These are phyloP conservation scores for Blastosporella zonata DNA, from an alignment of 1,284 basidiomycete species.

Conservation along the genomic window DNA sequence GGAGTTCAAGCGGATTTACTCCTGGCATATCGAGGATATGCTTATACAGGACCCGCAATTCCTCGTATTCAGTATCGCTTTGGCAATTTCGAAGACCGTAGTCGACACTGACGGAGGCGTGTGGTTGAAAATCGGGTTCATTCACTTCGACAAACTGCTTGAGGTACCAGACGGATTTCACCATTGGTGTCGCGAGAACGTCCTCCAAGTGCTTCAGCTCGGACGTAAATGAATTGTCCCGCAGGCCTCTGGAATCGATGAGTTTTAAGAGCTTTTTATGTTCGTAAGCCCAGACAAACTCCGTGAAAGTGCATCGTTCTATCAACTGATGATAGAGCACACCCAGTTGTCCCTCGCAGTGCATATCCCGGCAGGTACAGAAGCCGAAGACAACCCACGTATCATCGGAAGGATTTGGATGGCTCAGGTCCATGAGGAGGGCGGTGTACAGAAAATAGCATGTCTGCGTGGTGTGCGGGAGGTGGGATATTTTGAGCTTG, in stretches of 20 bases:
- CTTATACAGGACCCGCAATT: constrained; percentile 31
- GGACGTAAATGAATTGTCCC: not conserved
- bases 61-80: constrained; percentile 21
- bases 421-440: constrained; percentile 4
- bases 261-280: constrained; percentile 23
- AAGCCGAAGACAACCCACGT: constrained; percentile 31
- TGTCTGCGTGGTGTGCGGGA: not conserved
- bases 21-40: constrained; percentile 23
- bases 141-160: constrained; percentile 29
- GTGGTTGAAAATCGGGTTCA: constrained; percentile 4
- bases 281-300: constrained; percentile 29
- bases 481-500: not conserved
- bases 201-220: constrained; percentile 22
- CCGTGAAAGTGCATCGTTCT: constrained; percentile 29
- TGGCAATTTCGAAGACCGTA: constrained; percentile 39
- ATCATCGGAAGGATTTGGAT: constrained; percentile 1
- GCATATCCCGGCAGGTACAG: constrained; percentile 22
- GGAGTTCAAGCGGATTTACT: constrained; percentile 31
- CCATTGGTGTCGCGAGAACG: constrained; percentile 21
- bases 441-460: not conserved
- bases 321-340: constrained; percentile 26
- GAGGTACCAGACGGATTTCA: constrained; percentile 37
- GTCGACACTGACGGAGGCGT: constrained; percentile 25
- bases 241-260: constrained; percentile 20
- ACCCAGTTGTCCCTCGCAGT: constrained; percentile 19